A percentile compares a stretch with the other conserved stretches of the same genome.
Conservation (phyloP, 139 green algal genomes). For the Chlorella sp. region DNA sequence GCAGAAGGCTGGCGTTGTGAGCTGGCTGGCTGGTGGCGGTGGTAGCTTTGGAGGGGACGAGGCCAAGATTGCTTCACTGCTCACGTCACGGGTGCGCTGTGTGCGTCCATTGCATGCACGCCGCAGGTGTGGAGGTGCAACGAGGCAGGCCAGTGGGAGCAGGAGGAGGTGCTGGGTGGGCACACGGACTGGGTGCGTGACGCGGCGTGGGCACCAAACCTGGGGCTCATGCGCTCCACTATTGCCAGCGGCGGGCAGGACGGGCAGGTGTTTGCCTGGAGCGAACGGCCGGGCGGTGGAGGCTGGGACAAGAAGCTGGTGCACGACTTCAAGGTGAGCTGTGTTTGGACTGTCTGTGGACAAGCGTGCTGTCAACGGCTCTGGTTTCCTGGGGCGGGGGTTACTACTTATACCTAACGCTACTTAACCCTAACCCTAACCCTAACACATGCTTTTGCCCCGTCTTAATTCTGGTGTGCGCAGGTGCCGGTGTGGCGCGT, state of each 20-base stretch:
- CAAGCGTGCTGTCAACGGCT: too few species aligned
- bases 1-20: too few species aligned
- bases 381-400: too few species aligned
- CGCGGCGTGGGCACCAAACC: conserved; percentile 90
- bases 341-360: background rate
- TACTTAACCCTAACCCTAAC: too few species aligned
- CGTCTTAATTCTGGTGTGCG: background rate
- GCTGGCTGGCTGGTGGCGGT: too few species aligned
- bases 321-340: conserved; percentile 61
- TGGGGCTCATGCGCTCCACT: conserved; percentile 77
- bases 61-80: too few species aligned
- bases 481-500: conserved; percentile 80
- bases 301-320: conserved; percentile 65
- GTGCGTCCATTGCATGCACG: too few species aligned
- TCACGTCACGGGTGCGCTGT: too few species aligned
- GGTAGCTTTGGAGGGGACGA: too few species aligned
- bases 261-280: conserved; percentile 86
- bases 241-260: conserved; percentile 93
- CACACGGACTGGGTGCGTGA: conserved; percentile 96
- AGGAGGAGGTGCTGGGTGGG: conserved; percentile 63
- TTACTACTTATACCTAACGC: too few species aligned
- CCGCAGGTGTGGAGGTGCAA: conserved; percentile 58
- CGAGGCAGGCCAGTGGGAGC: conserved; percentile 55
- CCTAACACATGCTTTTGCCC: background rate
- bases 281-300: conserved; percentile 36